These are phyloP conservation scores for Trichosporon coremiiforme DNA, from an alignment of 1,284 basidiomycete species.

Conservation along the genomic window DNA sequence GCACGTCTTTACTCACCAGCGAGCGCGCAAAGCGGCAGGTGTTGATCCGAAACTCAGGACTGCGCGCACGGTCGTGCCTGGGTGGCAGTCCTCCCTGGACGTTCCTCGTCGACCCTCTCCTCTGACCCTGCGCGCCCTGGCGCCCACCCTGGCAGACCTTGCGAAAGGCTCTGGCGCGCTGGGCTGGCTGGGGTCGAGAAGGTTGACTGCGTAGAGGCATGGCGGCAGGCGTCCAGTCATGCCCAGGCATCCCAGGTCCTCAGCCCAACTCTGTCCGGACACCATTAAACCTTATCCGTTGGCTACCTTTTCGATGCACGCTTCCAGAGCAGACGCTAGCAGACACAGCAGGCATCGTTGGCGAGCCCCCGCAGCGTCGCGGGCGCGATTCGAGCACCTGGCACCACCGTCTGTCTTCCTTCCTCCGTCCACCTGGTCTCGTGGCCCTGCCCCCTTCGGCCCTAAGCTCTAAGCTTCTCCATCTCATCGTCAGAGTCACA, in stretches of 20 bases:
- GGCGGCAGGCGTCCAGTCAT: too few relatives aligned
- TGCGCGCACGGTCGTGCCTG: not conserved
- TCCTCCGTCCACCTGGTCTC: not conserved
- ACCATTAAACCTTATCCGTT: conserved; percentile 16
- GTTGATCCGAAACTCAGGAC: conserved; percentile 16
- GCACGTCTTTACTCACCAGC: not conserved
- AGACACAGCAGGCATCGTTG: too few relatives aligned
- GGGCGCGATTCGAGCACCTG: not conserved
- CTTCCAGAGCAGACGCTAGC: not conserved
- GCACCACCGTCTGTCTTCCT: not conserved
- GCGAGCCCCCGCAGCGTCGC: not conserved
- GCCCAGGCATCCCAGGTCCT: not conserved
- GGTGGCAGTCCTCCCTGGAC: not conserved
- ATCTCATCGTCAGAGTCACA: not conserved
- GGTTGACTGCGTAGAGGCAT: too few relatives aligned
- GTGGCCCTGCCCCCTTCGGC: not conserved
- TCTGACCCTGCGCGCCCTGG: not conserved
- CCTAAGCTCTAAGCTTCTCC: conserved; percentile 10
- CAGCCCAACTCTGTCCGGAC: not conserved
- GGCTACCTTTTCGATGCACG: not conserved
- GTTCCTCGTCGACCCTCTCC: not conserved
- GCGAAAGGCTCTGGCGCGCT: not conserved
- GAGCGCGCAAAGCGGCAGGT: not conserved
- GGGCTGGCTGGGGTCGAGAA: not conserved
- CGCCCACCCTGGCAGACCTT: too few relatives aligned